These are phyloP conservation scores for Capsicum baccatum DNA, from an alignment of 257 asterid species.

Conservation along the genomic window DNA sequence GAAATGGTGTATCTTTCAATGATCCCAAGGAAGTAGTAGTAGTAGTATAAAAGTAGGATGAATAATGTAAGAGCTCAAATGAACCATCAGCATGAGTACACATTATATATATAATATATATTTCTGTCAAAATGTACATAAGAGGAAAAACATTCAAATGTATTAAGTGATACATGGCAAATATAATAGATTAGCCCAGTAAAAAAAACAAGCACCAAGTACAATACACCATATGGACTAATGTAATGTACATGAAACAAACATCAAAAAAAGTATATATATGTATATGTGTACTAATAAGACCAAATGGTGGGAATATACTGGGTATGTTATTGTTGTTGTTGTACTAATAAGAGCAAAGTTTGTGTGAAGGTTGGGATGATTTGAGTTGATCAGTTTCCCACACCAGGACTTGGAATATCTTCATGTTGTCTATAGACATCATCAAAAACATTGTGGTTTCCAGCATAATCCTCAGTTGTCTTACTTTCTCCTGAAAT, in stretches of 20 bases:
- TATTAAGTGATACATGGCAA: not conserved
- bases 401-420: slow-evolving; percentile 27
- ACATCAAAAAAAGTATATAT: not conserved
- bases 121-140: not conserved
- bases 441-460: not conserved
- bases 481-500: not conserved
- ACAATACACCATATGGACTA: not conserved
- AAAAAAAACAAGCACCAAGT: not conserved
- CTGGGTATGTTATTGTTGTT: too few relatives aligned
- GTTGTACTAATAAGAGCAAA: not conserved
- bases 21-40: not conserved
- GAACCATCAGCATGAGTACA: not conserved
- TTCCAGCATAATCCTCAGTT: slow-evolving; percentile 5
- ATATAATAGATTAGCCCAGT: not conserved
- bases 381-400: not conserved
- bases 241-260: not conserved
- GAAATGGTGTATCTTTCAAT: too few relatives aligned
- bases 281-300: not conserved
- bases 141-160: not conserved
- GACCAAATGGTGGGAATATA: not conserved
- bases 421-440: slow-evolving; percentile 26
- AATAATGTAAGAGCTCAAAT: not conserved
- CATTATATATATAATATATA: not conserved
- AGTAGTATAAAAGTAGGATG: not conserved
- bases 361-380: slow-evolving; percentile 3